Percentiles rank a stretch among this genome's conserved stretches.
Conservation (phyloP, 2,329 filamentous ascomycete species). For the Neofusicoccum cordaticola region DNA sequence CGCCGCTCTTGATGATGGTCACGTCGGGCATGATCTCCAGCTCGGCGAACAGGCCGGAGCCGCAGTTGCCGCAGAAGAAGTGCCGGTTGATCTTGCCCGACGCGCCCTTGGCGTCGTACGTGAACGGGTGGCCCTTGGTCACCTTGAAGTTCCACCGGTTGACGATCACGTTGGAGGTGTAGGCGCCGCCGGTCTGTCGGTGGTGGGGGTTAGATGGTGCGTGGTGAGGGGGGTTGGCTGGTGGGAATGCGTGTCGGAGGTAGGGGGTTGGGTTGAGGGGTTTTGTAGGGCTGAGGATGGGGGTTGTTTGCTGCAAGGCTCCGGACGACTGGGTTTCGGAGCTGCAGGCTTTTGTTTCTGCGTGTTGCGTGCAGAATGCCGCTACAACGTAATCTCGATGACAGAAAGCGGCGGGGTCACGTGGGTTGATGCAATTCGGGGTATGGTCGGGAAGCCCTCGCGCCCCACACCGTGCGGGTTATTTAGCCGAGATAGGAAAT, state of each 20-base stretch:
- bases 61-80: slow-evolving; percentile 55
- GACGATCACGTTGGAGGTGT: slow-evolving; percentile 54
- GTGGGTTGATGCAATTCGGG: neutral
- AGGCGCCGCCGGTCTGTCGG: slow-evolving; percentile 47
- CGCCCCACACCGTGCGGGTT: neutral
- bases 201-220: slow-evolving; percentile 33
- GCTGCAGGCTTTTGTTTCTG: too few species aligned
- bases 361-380: too few species aligned
- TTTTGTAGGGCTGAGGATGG: too few species aligned
- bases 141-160: slow-evolving; percentile 48
- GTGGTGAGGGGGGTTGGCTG: neutral
- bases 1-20: slow-evolving; percentile 52
- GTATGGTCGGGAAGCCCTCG: neutral
- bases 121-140: slow-evolving; percentile 49
- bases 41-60: slow-evolving; percentile 31
- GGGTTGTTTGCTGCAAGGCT: too few species aligned
- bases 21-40: slow-evolving; percentile 54
- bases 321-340: too few species aligned
- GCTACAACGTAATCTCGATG: too few species aligned
- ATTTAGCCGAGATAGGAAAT: neutral
- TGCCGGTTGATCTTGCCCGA: slow-evolving; percentile 57
- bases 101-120: slow-evolving; percentile 47
- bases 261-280: neutral
- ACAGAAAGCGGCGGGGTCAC: neutral
- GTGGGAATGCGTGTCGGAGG: neutral